Evolutionary conservation across 768 basidiomycete genomes (phyloP), one percentile per base, ranked within the genome.

Genomic region (Auriculariales sp.): DNA sequence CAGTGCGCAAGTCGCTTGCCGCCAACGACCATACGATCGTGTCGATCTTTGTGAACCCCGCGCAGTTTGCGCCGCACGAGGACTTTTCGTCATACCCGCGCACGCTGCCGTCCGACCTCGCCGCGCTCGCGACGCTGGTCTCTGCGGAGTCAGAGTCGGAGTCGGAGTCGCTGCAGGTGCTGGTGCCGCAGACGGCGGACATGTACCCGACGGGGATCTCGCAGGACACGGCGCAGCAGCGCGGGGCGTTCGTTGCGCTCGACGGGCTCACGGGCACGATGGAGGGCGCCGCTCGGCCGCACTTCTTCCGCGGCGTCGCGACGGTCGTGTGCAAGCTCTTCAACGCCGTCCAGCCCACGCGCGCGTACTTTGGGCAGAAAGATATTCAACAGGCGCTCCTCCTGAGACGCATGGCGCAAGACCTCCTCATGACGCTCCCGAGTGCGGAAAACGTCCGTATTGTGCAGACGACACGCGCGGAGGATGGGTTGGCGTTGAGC

Each of bases 41-140:
- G 52, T 95, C 93, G 25, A 89, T 99, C 57, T 99, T 97, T 63
- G 93, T 99, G 52, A 98, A 99, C 62, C 95, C 95, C 0, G 85
- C 93, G 3, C 93, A 98, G 63, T 99, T 99, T 57, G 89, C 94
- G 1, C 93, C 90, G 0, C 81, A 90, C 55, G 95, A 99, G 66
- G 95, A 98, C 62, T 77, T 98, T 3, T 72, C 74, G 25, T 78
- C 82, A 4, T 99, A 99, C 63, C 95, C 95, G 1, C 81, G 91
- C 33, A 94, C 91, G 0, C 69, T 99, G 3, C 70, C 80, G 1
- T 57, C 62, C 3, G 95, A 99, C 63, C 71, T 97, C 17, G 68
- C 73, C 45, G 67, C 77, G 12, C 73, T 95, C 17, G 56, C 59
- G 14, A 61, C 64, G 3, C 67, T 74, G 29, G 22, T n/a, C 0